These are phyloP conservation scores for Fonsecaea multimorphosa DNA, from an alignment of 2,329 filamentous ascomycete genomes.

Conservation along the genomic window DNA sequence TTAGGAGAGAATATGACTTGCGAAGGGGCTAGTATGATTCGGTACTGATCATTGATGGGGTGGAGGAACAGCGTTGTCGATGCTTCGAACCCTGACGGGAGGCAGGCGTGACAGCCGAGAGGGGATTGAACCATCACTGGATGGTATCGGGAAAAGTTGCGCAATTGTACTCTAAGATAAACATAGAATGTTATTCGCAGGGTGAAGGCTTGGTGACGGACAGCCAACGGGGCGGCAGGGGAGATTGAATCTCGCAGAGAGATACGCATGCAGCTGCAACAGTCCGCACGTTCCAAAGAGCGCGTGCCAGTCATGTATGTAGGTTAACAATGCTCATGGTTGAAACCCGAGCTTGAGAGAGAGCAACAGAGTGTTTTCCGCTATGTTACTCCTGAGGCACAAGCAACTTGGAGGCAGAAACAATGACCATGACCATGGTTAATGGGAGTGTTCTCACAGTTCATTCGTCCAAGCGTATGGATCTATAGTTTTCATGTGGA, in stretches of 20 bases:
- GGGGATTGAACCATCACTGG: not conserved
- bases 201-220: not conserved
- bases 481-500: not conserved
- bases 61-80: not conserved
- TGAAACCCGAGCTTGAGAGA: not conserved
- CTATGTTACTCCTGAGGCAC: not conserved
- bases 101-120: not conserved
- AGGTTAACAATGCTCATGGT: too few relatives aligned
- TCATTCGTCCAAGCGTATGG: not conserved
- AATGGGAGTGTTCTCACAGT: not conserved
- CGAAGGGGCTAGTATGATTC: not conserved
- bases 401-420: not conserved
- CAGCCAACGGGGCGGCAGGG: not conserved
- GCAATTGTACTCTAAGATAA: constrained; percentile 27
- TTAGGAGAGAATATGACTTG: constrained; percentile 6
- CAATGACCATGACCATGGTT: not conserved
- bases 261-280: not conserved
- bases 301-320: not conserved
- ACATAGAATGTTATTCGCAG: constrained; percentile 22
- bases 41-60: not conserved
- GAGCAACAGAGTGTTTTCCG: not conserved
- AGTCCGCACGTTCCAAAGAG: not conserved
- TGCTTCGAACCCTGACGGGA: not conserved
- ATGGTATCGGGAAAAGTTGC: constrained; percentile 4
- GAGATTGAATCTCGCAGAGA: not conserved